Evolutionary conservation across 1,284 basidiomycete species (phyloP).

Genomic region (Tilletia indica): DNA sequence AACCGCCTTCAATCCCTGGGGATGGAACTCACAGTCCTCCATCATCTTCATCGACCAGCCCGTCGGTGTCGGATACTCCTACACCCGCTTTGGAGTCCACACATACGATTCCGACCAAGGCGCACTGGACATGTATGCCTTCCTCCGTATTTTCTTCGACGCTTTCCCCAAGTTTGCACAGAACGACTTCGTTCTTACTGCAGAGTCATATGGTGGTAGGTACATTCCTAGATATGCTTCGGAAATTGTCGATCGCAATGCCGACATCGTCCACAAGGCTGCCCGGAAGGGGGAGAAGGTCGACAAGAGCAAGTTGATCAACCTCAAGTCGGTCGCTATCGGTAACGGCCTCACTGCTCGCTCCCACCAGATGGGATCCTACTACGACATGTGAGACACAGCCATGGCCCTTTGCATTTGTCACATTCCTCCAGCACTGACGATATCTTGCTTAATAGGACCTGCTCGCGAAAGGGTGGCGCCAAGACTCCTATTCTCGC

Average conservation of each 20-base stretch:
- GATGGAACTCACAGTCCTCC: slow-evolving; percentile 68
- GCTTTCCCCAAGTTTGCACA: slow-evolving; percentile 50
- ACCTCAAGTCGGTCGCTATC: slow-evolving; percentile 75
- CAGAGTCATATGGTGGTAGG: slow-evolving; percentile 62
- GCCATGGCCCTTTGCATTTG: neutral
- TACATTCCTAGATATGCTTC: slow-evolving; percentile 81
- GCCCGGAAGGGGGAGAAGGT: slow-evolving; percentile 62
- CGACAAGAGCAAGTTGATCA: slow-evolving; percentile 62
- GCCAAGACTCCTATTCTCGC: slow-evolving; percentile 31
- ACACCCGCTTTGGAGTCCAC: slow-evolving; percentile 66
- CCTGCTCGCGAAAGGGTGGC: slow-evolving; percentile 38
- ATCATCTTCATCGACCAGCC: slow-evolving; percentile 73
- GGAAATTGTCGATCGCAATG: slow-evolving; percentile 75
- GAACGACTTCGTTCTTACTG: slow-evolving; percentile 48
- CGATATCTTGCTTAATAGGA: neutral
- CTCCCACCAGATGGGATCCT: slow-evolving; percentile 33
- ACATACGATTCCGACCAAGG: slow-evolving; percentile 53
- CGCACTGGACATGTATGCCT: slow-evolving; percentile 54
- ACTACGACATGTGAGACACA: slow-evolving; percentile 38
- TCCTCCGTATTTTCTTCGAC: slow-evolving; percentile 57
- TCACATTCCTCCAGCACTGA: neutral
- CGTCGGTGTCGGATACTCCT: slow-evolving; percentile 70
- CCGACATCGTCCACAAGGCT: slow-evolving; percentile 57
- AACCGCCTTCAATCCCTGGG: slow-evolving; percentile 66
- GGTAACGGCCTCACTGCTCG: slow-evolving; percentile 64